These are phyloP conservation scores for Leccinum solheimii DNA, from an alignment of 1,284 basidiomycete species.

Conservation along the genomic window DNA sequence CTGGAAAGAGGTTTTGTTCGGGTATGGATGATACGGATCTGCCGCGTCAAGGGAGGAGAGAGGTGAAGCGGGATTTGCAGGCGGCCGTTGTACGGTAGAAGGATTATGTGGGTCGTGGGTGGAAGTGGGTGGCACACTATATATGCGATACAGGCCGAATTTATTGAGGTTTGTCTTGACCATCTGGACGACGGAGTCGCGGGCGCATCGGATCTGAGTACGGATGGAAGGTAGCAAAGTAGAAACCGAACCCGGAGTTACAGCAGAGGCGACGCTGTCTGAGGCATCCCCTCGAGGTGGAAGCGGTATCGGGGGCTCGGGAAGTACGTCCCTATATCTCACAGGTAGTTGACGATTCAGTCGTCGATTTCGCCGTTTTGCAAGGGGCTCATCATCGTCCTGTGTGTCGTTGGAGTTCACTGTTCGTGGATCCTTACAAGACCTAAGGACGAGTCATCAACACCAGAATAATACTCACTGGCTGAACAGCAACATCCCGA, in stretches of 20 bases:
- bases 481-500: too few species aligned
- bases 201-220: neutral
- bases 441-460: too few species aligned
- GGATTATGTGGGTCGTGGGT: neutral
- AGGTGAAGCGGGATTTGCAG: neutral
- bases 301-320: neutral
- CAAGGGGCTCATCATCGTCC: too few species aligned
- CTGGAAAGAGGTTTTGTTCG: neutral
- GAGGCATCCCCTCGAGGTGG: neutral
- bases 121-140: neutral
- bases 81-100: neutral
- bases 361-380: too few species aligned
- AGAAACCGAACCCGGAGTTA: neutral
- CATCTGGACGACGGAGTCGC: neutral
- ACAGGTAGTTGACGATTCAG: too few species aligned
- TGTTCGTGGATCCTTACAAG: too few species aligned
- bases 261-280: neutral
- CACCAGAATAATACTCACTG: too few species aligned
- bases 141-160: neutral
- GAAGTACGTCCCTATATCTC: neutral
- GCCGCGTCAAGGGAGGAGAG: too few species aligned
- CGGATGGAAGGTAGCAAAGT: neutral
- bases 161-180: neutral
- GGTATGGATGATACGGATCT: too few species aligned
- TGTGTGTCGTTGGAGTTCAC: too few species aligned